These are phyloP conservation scores for Hyphopichia buzzinii DNA, from an alignment of 1,139 yeast genomes.

Conservation along the genomic window DNA sequence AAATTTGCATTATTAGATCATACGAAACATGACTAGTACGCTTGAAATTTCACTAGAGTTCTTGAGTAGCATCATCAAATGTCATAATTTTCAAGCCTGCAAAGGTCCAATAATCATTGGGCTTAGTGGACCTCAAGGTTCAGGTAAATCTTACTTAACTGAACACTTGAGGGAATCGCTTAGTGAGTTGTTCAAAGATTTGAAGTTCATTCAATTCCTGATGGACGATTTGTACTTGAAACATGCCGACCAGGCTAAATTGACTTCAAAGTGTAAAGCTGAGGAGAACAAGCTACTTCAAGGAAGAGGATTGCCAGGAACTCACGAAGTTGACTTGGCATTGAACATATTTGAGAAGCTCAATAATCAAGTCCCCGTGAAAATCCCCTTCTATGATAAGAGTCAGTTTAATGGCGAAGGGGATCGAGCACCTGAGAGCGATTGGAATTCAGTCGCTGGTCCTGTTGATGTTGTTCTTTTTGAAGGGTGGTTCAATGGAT, in stretches of 20 bases:
- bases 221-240: conserved; percentile 86
- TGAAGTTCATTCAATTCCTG: conserved; percentile 58
- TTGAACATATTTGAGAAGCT: conserved; percentile 18
- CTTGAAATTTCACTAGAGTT: conserved; percentile 16
- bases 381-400: conserved; percentile 77
- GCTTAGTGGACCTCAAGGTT: conserved; percentile 88
- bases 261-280: conserved; percentile 25
- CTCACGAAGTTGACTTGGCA: conserved; percentile 63
- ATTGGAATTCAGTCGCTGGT: conserved; percentile 36
- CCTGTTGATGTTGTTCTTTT: conserved; percentile 66
- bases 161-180: conserved; percentile 39
- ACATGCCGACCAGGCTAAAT: conserved; percentile 50
- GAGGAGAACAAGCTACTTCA: conserved; percentile 54
- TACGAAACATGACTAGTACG: conserved; percentile 14
- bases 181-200: conserved; percentile 30
- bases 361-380: conserved; percentile 20
- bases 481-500: conserved; percentile 97
- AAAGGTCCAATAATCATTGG: conserved; percentile 59
- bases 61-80: conserved; percentile 17
- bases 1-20: background rate
- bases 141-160: conserved; percentile 80
- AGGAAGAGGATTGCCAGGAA: conserved; percentile 93
- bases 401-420: conserved; percentile 74
- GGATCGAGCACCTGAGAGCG: conserved; percentile 50
- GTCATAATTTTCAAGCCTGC: conserved; percentile 12